These are phyloP conservation scores for Paspalum notatum DNA, from an alignment of 176 grass and related monocot species.

Conservation along the genomic window DNA sequence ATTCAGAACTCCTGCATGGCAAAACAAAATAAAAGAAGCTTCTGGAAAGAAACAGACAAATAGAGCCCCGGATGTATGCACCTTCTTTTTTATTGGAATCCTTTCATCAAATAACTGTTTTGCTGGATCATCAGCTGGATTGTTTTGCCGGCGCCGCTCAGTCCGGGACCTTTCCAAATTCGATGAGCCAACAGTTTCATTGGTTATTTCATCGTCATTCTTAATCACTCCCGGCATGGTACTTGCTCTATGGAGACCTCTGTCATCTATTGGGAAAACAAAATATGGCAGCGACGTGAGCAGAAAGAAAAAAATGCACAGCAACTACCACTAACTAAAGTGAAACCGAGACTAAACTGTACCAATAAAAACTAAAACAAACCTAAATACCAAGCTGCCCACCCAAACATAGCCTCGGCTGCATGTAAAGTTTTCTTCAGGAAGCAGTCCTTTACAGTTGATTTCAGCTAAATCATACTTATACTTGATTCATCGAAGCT, in stretches of 20 bases:
- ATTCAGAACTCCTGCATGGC: neutral
- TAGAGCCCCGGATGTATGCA: constrained; percentile 2
- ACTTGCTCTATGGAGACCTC: constrained; percentile 57
- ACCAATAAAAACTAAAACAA: neutral
- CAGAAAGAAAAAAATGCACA: neutral
- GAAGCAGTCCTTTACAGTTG: neutral
- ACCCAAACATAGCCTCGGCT: neutral
- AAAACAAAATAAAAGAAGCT: neutral
- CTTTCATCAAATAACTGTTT: constrained; percentile 76
- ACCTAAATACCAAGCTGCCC: too few relatives aligned
- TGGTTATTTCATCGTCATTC: constrained; percentile 46
- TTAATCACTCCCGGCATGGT: constrained; percentile 65
- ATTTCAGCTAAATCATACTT: neutral
- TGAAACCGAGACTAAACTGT: neutral
- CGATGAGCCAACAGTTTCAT: constrained; percentile 47
- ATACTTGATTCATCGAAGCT: neutral
- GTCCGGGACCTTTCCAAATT: constrained; percentile 68
- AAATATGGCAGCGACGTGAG: neutral
- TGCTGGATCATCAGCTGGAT: constrained; percentile 54
- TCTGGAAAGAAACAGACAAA: neutral
- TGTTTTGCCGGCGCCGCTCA: constrained; percentile 57
- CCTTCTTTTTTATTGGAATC: constrained; percentile 80
- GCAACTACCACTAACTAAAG: neutral
- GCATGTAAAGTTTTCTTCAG: neutral
- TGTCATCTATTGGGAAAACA: constrained; percentile 48